Base-by-base conservation (phyloP, 2,329 filamentous ascomycete species). In the Byssochlamys sp. region DNA sequence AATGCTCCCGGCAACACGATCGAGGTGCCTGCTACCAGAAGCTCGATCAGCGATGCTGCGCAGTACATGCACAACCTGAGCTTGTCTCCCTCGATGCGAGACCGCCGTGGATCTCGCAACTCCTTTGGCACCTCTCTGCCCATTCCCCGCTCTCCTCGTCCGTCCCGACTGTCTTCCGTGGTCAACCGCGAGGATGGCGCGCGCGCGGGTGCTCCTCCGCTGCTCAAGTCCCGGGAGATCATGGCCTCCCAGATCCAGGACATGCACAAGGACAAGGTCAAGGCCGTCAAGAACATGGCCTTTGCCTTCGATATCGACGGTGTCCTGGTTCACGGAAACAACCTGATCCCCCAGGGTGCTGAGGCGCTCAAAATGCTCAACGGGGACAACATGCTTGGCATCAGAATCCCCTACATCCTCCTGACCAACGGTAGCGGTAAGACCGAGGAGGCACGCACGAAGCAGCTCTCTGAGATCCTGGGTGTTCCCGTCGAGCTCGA, bases 381-480 rank as follows among this genome's bases (percentile, higher is more conserved):
- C 72, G 86, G 86, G 9, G 85, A 88, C 74, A 88, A 88, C 73
- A 84, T 90, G 75, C 83, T 90, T 54, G 86, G 86, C 60, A 89
- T 90, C 77, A 88, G 87, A 80, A 89, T 90, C 79, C 86, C 59
- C 78, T 72, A 89, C 77, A 88, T 89, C 70, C 86, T 89, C 75
- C 76, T 89, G 57, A 89, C 86, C 69, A 89, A 89, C 76, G 86
- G 86, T 62, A 87, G 84, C 55, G 86, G 86, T 64, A 89, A 89
- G 79, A 83, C 83, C 25, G 86, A 89, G 72, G 70, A 75, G 57
- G 79, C 82, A 35, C 84, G 86, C 60, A 83, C 82, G 65, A 78
- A 84, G 58, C 86, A 89, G 72, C 80, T 89, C 19, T 80, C 82
- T 62, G 81, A 82, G 69, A 88, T 90, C 61, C 78, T 89, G 52